These are phyloP conservation scores for Cornus florida DNA, from an alignment of 148 eudicot genomes.

Conservation along the genomic window DNA sequence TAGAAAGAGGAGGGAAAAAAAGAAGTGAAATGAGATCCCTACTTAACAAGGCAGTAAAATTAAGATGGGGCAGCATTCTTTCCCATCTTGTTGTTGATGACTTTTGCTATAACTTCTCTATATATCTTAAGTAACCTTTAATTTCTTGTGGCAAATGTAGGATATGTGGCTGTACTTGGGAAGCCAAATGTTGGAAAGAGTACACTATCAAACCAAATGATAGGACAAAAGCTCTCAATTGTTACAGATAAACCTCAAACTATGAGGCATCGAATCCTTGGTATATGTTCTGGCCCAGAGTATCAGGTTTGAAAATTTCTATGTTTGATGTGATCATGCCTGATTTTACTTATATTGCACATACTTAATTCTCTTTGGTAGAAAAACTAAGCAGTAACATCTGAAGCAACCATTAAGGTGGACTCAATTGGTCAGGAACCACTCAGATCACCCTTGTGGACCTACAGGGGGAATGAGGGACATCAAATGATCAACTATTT, in stretches of 20 bases:
- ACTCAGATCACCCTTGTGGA: neutral
- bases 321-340: slow-evolving; percentile 12
- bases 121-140: neutral
- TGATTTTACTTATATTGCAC: neutral
- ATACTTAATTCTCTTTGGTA: neutral
- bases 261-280: slow-evolving; percentile 95
- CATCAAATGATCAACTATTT: too few species aligned
- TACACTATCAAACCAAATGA: slow-evolving; percentile 91
- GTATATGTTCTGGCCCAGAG: slow-evolving; percentile 83
- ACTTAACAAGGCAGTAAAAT: neutral
- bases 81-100: neutral
- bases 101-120: neutral
- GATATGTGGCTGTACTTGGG: slow-evolving; percentile 96
- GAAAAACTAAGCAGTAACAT: neutral
- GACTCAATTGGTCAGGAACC: neutral
- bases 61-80: neutral
- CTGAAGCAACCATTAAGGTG: neutral
- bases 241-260: slow-evolving; percentile 98
- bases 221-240: slow-evolving; percentile 96
- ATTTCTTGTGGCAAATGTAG: slow-evolving; percentile 30
- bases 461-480: neutral
- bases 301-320: slow-evolving; percentile 78
- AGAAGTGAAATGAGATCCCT: neutral
- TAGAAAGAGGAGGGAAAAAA: too few species aligned
- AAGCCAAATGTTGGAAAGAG: slow-evolving; percentile 99